These are phyloP conservation scores for Berkeleyomyces basicola DNA, from an alignment of 2,329 filamentous ascomycete species.

Conservation along the genomic window DNA sequence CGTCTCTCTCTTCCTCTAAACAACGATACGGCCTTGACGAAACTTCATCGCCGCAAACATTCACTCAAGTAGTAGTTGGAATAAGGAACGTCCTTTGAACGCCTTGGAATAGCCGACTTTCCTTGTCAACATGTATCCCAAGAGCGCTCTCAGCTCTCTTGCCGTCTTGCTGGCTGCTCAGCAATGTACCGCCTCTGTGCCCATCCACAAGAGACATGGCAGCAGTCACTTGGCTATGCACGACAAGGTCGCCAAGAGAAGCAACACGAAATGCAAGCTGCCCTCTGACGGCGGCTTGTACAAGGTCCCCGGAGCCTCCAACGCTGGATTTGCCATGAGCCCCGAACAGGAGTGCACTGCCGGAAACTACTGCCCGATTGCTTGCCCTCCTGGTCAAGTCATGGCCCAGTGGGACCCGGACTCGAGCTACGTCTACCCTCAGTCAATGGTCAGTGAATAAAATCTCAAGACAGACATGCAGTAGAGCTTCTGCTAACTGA, in stretches of 20 bases:
- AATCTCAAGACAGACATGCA: not conserved
- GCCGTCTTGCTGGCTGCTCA: constrained; percentile 16
- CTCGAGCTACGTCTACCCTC: constrained; percentile 51
- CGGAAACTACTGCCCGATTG: constrained; percentile 58
- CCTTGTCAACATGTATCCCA: constrained; percentile 16
- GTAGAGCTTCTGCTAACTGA: not conserved
- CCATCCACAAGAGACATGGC: constrained; percentile 3
- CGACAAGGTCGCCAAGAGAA: constrained; percentile 14
- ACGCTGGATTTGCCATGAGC: constrained; percentile 67
- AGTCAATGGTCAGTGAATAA: constrained; percentile 47
- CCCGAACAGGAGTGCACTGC: constrained; percentile 53
- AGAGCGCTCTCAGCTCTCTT: constrained; percentile 18
- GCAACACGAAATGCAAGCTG: constrained; percentile 37
- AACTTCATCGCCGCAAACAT: too few relatives aligned
- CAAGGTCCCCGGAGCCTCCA: constrained; percentile 41
- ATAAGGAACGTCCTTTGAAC: not conserved
- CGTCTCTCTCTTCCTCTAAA: not conserved
- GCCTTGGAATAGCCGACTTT: not conserved
- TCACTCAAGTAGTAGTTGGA: not conserved
- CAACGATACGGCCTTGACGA: not conserved
- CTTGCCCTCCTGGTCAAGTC: constrained; percentile 58
- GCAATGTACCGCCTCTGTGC: constrained; percentile 6
- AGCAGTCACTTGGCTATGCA: constrained; percentile 1
- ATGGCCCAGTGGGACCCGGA: constrained; percentile 64
- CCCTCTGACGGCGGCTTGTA: constrained; percentile 51